Conservation (phyloP, 2,329 filamentous ascomycete genomes). For the Rhexocercosporidium sp. region DNA sequence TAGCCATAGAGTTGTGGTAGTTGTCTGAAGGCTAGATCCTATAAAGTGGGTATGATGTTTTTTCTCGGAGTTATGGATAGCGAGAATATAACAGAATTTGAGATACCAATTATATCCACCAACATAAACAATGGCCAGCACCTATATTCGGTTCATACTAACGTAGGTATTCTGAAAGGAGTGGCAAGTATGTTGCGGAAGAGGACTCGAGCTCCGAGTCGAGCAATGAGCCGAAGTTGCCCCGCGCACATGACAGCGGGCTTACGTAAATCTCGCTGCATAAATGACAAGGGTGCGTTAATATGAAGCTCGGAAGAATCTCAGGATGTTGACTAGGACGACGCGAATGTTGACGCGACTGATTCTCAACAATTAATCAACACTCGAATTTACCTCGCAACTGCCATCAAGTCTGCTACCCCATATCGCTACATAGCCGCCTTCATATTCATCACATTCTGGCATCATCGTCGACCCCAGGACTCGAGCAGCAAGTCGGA, state of each 20-base stretch:
- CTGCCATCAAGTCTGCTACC: neutral
- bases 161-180: too few species aligned
- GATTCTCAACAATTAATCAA: constrained; percentile 8
- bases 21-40: too few species aligned
- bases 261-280: constrained; percentile 11
- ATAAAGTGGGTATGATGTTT: too few species aligned
- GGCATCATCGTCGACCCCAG: neutral
- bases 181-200: too few species aligned
- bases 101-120: too few species aligned
- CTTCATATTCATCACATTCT: neutral
- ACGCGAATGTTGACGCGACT: constrained; percentile 21
- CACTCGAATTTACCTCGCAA: neutral
- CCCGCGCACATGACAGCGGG: constrained; percentile 6
- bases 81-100: too few species aligned
- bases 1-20: too few species aligned
- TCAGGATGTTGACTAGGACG: constrained; percentile 22
- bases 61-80: too few species aligned
- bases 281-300: constrained; percentile 10
- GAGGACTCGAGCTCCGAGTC: too few species aligned
- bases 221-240: neutral
- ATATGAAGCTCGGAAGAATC: constrained; percentile 17
- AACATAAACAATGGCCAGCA: too few species aligned
- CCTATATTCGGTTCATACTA: too few species aligned
- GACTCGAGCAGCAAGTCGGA: neutral
- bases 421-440: neutral